Base-by-base conservation (phyloP, 495 filamentous ascomycete species). In the Penicillium cataractarum region DNA sequence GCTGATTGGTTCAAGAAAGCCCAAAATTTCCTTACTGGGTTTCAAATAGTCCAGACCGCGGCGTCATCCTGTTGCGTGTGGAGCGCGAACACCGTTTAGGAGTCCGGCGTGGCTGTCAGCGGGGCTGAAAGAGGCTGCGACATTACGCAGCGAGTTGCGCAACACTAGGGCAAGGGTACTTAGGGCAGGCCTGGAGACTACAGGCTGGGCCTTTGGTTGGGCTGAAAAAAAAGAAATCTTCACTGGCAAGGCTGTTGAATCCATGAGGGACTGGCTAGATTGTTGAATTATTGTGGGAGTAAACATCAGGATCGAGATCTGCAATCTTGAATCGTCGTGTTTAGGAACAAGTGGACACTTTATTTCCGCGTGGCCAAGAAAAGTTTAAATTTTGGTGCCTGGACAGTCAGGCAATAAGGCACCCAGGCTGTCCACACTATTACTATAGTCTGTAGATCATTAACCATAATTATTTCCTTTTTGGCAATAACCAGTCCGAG, bases 61-160 rank as follows among this genome's bases (percentile, higher is more conserved):
- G 49, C 49, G 50, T 61, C 58, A 61, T 61, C 59, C 7, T 39
- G 37, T 61, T 56, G 33, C 59, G 52, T 49, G 59, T 61, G 59
- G 59, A 50, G 52, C 21, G 13, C 40, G 17, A 46, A 40, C 27
- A 22, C 40, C 15, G 27, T 39, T 56, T 56, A 12, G 19, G 21
- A 39, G 40, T 26, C 21, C 40, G 19, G 32, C 31, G 35, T 37
- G 51, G 48, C 29, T 55, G 22, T 31, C 22, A 12, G 35, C 6
- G 52, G n/a, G 19, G 27, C 29, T 24, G n/a, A 7, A 39, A 15
- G 21, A 21, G 27, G 32, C 35, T 19, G 58, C 52, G 27, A 44
- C 59, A 56, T 55, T 56, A 61, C 51, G 59, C 52, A 33, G 52
- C n/a, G 51, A 19, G 19, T 48, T 55, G 27, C 52, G 52, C 50